Base-by-base conservation (phyloP, 495 filamentous ascomycete species). In the Penicillium cinerascens region DNA sequence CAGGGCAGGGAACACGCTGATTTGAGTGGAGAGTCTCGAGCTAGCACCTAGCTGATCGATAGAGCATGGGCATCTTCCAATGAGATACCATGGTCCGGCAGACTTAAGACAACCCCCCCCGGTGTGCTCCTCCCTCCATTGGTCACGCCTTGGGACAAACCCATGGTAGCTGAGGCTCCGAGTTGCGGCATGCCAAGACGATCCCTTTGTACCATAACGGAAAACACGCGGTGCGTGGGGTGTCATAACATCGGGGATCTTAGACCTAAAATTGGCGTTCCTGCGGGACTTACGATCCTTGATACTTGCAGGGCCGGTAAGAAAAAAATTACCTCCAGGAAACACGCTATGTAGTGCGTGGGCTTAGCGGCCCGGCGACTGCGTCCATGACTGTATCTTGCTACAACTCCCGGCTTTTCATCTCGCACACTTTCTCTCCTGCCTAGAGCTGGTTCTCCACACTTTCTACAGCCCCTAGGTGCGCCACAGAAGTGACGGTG, bases 361-460 rank as follows among this genome's bases (percentile, higher is more conserved):
- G 33, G 50, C 51, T 44, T 58, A 58, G 51, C 39, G 55, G 54
- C 44, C 43, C 44, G 48, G 49, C 21, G 26, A 44, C 35, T 39
- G 47, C 18, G 41, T 23, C 42, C 45, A 26, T 44, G 18, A 20
- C 44, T 44, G 40, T 49, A 40, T 41, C 33, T 45, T 22, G 29
- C 20, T 22, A 13, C 38, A 33, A 10, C 1, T 33, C 8, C 29
- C 29, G 35, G 3, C 20, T 18, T 20, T 41, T n/a, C 20, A 18
- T 35, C 16, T 27, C 16, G 47, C 40, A 23, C 47, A 27, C 39
- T 42, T 42, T 41, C 17, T 18, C 29, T 42, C 26, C 26, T 36
- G 37, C 23, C 40, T 54, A 38, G 17, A 39, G 41, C 18, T 48
- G 40, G 35, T 51, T 44, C 56, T 58, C 56, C 56, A 58, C 50